Percentiles rank a stretch among this genome's conserved stretches.
Conservation (phyloP, 208 protist genomes). For the Trypanosoma lewisi region DNA sequence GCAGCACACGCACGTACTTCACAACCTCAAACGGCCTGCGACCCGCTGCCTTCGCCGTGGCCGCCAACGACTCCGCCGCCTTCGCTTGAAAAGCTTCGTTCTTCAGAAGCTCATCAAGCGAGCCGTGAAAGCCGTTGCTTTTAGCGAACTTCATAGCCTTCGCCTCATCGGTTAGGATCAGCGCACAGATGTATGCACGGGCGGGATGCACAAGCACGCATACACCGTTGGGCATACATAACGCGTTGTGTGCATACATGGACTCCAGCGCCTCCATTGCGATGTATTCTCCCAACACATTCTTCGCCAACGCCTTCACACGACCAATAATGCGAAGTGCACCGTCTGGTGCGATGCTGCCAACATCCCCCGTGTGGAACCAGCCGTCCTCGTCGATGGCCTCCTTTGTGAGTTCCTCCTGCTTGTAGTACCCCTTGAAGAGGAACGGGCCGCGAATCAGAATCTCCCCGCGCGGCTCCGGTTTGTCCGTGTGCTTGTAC, state of each 20-base stretch:
- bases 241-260: conserved; percentile 44
- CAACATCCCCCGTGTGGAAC: conserved; percentile 54
- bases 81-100: no score
- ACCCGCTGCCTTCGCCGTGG: conserved; percentile 30
- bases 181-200: conserved; percentile 56
- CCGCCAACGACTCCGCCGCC: conserved; percentile 46
- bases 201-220: conserved; percentile 76
- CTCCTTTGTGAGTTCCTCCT: conserved; percentile 66
- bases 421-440: conserved; percentile 83
- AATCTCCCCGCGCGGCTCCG: conserved; percentile 68
- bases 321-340: conserved; percentile 50
- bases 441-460: conserved; percentile 63
- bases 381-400: conserved; percentile 64
- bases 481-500: conserved; percentile 43
- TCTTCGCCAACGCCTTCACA: conserved; percentile 68
- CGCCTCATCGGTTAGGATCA: conserved; percentile 48
- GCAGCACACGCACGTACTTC: conserved; percentile 52
- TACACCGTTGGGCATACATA: conserved; percentile 49
- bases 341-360: conserved; percentile 33
- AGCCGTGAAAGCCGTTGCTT: background rate
- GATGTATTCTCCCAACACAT: conserved; percentile 67
- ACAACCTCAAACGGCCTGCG: conserved; percentile 55
- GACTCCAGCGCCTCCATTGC: conserved; percentile 64
- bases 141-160: background rate
- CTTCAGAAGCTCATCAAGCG: no score